These are phyloP conservation scores for Prunus campanulata DNA, from an alignment of 306 rosid species.

Conservation along the genomic window DNA sequence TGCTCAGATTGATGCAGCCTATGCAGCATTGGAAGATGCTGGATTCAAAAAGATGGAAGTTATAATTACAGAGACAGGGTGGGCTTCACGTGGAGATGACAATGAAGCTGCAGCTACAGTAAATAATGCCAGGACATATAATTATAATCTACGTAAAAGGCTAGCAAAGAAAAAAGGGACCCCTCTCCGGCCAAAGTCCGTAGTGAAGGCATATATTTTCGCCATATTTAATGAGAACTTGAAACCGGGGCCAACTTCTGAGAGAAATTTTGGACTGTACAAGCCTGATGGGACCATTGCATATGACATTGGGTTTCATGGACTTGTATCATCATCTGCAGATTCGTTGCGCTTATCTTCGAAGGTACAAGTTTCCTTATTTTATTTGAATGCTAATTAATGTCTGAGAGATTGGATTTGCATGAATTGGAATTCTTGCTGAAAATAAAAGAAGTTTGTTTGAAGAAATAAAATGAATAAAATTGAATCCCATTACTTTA, in stretches of 20 bases:
- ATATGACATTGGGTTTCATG: constrained; percentile 82
- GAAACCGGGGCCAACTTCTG: constrained; percentile 71
- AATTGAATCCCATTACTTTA: background rate
- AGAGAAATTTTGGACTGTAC: constrained; percentile 82
- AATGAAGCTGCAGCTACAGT: constrained; percentile 69
- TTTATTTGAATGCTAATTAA: background rate
- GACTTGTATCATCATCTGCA: constrained; percentile 71
- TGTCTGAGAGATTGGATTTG: background rate
- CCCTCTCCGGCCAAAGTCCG: constrained; percentile 76
- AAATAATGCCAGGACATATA: constrained; percentile 77
- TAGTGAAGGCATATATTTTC: constrained; percentile 79
- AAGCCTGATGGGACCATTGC: constrained; percentile 92
- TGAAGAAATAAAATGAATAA: background rate
- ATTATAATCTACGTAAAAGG: constrained; percentile 85
- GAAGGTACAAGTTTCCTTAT: constrained; percentile 49
- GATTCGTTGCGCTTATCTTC: constrained; percentile 48
- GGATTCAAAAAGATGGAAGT: constrained; percentile 84
- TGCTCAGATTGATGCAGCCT: constrained; percentile 96
- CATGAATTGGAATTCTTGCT: background rate
- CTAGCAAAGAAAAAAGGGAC: constrained; percentile 95
- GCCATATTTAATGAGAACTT: constrained; percentile 77
- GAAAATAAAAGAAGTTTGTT: background rate
- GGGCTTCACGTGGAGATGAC: constrained; percentile 81
- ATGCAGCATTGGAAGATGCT: constrained; percentile 80
- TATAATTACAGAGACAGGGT: constrained; percentile 91